Evolutionary conservation across 2,329 filamentous ascomycete species (phyloP).

Genomic region (Claviceps maximensis): DNA sequence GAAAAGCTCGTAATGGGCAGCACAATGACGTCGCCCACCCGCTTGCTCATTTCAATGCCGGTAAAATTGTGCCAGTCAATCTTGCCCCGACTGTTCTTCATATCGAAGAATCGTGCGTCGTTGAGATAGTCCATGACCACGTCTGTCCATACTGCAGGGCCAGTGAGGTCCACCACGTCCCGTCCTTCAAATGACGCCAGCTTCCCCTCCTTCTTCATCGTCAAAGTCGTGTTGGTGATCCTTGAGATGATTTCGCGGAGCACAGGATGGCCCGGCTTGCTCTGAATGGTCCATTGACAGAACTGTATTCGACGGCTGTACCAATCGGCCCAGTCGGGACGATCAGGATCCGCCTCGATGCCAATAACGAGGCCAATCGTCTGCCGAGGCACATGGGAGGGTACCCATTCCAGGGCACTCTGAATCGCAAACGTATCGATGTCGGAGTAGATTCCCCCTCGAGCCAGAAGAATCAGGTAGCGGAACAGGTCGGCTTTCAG

Average conservation of each 20-base stretch:
- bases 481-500: constrained; percentile 71
- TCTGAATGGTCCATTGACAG: constrained; percentile 97
- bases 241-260: constrained; percentile 75
- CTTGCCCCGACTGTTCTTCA: constrained; percentile 53
- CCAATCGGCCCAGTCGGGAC: constrained; percentile 86
- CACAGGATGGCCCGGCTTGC: constrained; percentile 87
- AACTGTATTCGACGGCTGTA: constrained; percentile 95
- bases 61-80: constrained; percentile 86
- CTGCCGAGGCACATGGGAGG: constrained; percentile 59
- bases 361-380: constrained; percentile 79
- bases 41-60: constrained; percentile 68
- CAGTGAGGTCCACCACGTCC: constrained; percentile 84
- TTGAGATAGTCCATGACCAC: constrained; percentile 88
- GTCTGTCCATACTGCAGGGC: constrained; percentile 91
- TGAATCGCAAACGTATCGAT: constrained; percentile 84
- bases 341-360: constrained; percentile 91
- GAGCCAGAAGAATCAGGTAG: constrained; percentile 52
- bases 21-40: constrained; percentile 85
- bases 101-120: constrained; percentile 76
- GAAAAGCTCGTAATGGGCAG: constrained; percentile 96
- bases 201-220: constrained; percentile 53
- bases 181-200: constrained; percentile 49
- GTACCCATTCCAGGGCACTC: constrained; percentile 79
- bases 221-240: constrained; percentile 72
- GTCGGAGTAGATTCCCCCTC: constrained; percentile 64